Evolutionary conservation across 768 basidiomycete species (phyloP), one percentile per base, ranked within the genome.

Genomic region (Suillus sp.): DNA sequence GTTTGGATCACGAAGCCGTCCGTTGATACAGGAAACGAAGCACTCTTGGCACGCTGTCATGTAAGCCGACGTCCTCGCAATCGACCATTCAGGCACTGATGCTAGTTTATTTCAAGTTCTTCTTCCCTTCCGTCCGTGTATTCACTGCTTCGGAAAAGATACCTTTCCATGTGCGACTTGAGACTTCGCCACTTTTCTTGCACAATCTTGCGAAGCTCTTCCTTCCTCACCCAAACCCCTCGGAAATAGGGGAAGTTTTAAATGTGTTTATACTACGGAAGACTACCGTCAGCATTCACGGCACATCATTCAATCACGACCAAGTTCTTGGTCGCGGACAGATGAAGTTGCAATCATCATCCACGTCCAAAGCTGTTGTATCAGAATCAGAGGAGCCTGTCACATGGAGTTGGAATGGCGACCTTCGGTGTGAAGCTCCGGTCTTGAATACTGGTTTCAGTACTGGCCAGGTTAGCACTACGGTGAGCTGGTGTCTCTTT

Each of bases 131-230:
- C 3, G 82, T 81, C 8, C 83, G 86, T 60, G 81, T 87, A 20
- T 91, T 84, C 73, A 81, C 82, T 7, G 61, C 87, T 22, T 69
- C 76, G 2, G 87, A 89, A 62, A 78, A 73, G 8, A 86, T 91
- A 18, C 87, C 88, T 1, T 88, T 90, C 72, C 86, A 89, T 68
- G 67, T 91, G 43, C 88, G 89, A 63, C 76, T 91, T 25, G 79
- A 77, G 47, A 86, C 82, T 77, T 77, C 65, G 72, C 76, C 43
- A 72, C 83, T 68, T 68, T 86, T 69, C 57, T 45, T 77, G 43
- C 59, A 37, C 32, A 69, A 37, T 35, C 59, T 70, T 35, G 62
- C 67, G 1, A 27, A 50, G 16, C 57, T 62, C 30, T 42, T 67
- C 38, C 47, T 51, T 16, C 48, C 64, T 40, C 63, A 58, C 37